Percentiles rank a stretch among this genome's conserved stretches.
These are phyloP conservation scores for Massariosphaeria phaeospora DNA, from an alignment of 495 filamentous ascomycete species.

Conservation along the genomic window DNA sequence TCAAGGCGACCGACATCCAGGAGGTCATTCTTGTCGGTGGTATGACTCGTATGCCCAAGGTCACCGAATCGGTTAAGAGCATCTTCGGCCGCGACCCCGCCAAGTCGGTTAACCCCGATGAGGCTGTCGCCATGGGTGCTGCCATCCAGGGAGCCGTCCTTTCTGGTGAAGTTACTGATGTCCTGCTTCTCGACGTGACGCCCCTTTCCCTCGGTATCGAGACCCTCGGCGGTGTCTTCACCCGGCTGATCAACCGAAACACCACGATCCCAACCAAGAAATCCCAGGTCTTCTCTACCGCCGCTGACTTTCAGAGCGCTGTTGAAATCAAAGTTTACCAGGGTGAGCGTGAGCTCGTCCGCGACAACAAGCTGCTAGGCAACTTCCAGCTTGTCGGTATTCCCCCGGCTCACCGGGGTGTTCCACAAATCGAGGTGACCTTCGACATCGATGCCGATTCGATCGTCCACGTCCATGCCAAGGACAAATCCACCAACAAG, in stretches of 20 bases:
- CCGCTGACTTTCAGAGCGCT: constrained; percentile 97
- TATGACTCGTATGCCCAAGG: constrained; percentile 99
- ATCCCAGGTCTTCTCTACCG: constrained; percentile 96
- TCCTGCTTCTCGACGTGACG: constrained; percentile 94
- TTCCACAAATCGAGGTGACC: constrained; percentile 96
- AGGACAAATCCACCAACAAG: constrained; percentile 99
- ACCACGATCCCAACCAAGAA: constrained; percentile 99
- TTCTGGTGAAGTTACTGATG: constrained; percentile 92
- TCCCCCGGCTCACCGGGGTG: constrained; percentile 93
- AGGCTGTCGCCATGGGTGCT: constrained; percentile 97
- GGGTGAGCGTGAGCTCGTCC: constrained; percentile 98
- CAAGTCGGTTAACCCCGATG: constrained; percentile 98
- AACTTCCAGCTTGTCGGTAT: constrained; percentile 99
- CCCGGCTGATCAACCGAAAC: constrained; percentile 98
- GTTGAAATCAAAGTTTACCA: constrained; percentile 99
- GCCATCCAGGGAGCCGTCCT: constrained; percentile 97
- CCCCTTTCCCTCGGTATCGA: constrained; percentile 98
- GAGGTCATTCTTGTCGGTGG: constrained; percentile 98
- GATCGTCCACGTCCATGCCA: constrained; percentile 97
- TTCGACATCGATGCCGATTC: constrained; percentile 99
- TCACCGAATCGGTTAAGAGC: constrained; percentile 91
- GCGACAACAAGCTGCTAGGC: constrained; percentile 97
- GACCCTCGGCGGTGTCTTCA: constrained; percentile 99
- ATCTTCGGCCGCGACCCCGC: constrained; percentile 97
- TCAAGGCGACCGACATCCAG: constrained; percentile 93